Base-by-base conservation (phyloP, 805 yeast species). In the Candida multigemmis region DNA sequence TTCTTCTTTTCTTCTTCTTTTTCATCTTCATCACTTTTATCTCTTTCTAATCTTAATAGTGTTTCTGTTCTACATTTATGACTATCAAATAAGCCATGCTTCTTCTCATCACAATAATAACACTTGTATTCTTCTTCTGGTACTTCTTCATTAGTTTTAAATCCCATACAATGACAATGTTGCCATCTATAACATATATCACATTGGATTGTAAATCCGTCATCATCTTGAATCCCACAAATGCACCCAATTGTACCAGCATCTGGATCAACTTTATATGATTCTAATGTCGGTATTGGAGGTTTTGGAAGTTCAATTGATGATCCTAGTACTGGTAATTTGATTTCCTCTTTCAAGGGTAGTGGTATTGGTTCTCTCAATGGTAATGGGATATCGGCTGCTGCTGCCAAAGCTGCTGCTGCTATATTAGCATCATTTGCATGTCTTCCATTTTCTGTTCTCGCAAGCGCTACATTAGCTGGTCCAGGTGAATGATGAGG, bases 161-260 rank as follows among this genome's bases (percentile, higher is more conserved):
- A 83, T 6, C 79, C 80, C 71, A 85, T 83, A 53, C 97, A 87
- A n/a, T 72, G 64, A 15, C 91, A 86, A 56, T 87, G 97, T 48
- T 87, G 96, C 96, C 96, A 87, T 35, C 94, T 72, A 50, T 71
- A 77, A 51, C 97, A 87, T 18, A 73, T 67, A 48, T 86, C 96
- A 57, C 98, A 91, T 55, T 91, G 97, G 35, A 91, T 82, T 14
- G 94, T 87, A 44, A 84, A 79, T 0, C 96, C 96, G 41, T 89
- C 91, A 53, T 85, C 96, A 34, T 84, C 93, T 32, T 75, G 82
- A 40, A 65, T 76, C 1, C 76, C 85, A 62, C 97, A 89, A 6
- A 87, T 73, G 55, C 97, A 89, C 2, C 94, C 84, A 29, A 89
- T 87, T 1, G 74, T 54, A 1, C 95, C 96, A 2, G 89, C 66